Conservation (phyloP, 257 asterid genomes). For the Solanum dulcamara region DNA sequence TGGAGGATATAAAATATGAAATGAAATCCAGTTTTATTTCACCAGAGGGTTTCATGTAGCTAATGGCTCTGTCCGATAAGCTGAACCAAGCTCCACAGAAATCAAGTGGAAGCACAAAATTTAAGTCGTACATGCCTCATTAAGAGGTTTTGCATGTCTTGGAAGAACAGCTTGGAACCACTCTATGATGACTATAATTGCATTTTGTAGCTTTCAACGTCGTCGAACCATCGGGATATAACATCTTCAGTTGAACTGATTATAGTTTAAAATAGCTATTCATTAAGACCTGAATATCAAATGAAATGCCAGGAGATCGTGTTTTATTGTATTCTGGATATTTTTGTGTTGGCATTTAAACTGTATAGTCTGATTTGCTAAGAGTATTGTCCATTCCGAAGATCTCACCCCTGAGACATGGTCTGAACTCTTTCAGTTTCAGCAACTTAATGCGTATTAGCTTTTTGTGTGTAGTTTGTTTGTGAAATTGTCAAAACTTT, state of each 20-base stretch:
- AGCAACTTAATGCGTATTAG: neutral
- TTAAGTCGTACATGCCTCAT: neutral
- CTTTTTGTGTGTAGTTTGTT: neutral
- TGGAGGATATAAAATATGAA: neutral
- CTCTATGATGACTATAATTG: neutral
- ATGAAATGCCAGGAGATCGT: neutral
- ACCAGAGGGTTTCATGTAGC: neutral
- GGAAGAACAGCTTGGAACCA: neutral
- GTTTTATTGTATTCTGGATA: neutral
- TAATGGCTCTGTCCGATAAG: neutral
- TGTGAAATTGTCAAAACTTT: neutral
- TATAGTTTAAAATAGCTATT: neutral
- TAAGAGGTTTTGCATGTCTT: neutral
- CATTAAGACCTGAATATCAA: neutral
- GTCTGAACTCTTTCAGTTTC: neutral
- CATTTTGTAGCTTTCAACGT: neutral
- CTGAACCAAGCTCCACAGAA: neutral
- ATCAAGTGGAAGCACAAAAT: neutral
- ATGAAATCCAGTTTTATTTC: neutral
- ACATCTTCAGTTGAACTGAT: neutral
- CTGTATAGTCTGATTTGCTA: neutral
- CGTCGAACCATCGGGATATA: neutral
- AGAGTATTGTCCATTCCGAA: neutral
- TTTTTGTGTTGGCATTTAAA: neutral
- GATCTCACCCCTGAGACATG: neutral